Evolutionary conservation across 352 stramenopile species (phyloP), one percentile per base, ranked within the genome.

Genomic region (Globisporangium lucens): DNA sequence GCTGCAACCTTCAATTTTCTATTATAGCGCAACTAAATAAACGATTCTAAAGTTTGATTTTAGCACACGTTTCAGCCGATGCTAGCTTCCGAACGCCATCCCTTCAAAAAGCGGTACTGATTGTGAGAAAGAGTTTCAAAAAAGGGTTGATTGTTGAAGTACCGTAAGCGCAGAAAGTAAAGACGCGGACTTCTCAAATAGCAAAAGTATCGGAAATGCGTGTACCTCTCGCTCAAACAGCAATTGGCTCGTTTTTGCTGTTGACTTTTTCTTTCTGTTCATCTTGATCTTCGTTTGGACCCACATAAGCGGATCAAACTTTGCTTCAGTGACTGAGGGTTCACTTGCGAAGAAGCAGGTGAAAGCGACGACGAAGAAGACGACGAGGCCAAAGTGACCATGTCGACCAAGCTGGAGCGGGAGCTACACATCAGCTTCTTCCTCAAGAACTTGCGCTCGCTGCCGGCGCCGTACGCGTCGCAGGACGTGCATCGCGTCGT

Each of bases 401-500:
- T 78, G 71, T 15, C 71, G 51, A 65, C 49, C 41, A 53, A 62
- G 35, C 87, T 94, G 57, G 75, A 96, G 38, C 82, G 78, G 35
- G 87, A 94, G 75, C 76, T 91, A 56, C 89, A 96, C 70, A 69
- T 68, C 55, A 76, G 82, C 62, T 96, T 92, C 76, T 96, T 95
- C 73, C 82, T 94, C 55, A 82, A 85, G 59, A 83, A 95, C 71
- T 68, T 96, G 61, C 82, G 76, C 38, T 75, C 74, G 55, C 75
- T 96, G 51, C 87, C 89, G 46, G 69, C 70, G 49, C 80, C 85
- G 41, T 96, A 95, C 71, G 78, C 83, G 55, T 82, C 84, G 47
- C 89, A 95, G 72, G 89, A 96, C 74, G 82, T 76, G 59, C 79
- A 95, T 67, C 87, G 89, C 59, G 79, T 95, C 55, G 87, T 96